Base-by-base conservation (phyloP, 768 basidiomycete genomes). In the Astraeus odoratus region DNA sequence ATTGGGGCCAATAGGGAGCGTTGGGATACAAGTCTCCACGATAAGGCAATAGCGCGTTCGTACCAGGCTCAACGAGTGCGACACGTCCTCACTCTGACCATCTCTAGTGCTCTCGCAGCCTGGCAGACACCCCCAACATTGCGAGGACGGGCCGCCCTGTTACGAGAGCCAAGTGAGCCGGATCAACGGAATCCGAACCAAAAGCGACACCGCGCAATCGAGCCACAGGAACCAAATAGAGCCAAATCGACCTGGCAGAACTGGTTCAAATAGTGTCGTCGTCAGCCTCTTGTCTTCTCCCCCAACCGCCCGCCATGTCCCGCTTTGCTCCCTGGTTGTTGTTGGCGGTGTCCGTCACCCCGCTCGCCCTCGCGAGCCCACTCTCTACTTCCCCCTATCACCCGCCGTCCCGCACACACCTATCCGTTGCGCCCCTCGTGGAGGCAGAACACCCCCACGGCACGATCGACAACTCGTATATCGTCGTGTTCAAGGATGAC, bases 391-490 rank as follows among this genome's bases (percentile, higher is more conserved):
- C 59, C 42, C 50, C 61, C 7, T 57, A 70, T 48, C 42, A 63
- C 43, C 44, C 62, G 5, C 57, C 59, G n/a, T 56, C 58, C 24
- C 70, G 71, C 37, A 65, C 74, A 19, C 68, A 75, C 35, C 58
- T 84, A 31, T 53, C 69, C 13, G 61, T 80, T 39, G 86, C 86
- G 8, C 85, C 86, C 24, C 66, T 88, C 41, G 51, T 75, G 44
- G 74, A 70, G 29, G 68, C 67, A 30, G 67, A 78, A 50, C 81
- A 85, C 57, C 76, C 79, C 43, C 80, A 86, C 65, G 80, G 82
- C 42, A 71, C 77, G 46, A 69, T 94, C 61, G 82, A 86, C 70
- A 85, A 94, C 73, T 87, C 89, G n/a, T 98, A 97, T 70, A 91
- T 98, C 51, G 79, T 98, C 63, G 76, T 92, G 61, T 73, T 98